Percentiles rank a stretch among this genome's conserved stretches.
phyloP scores from a whole-genome alignment of 257 asterid genomes.

The Vinca minor region DNA sequence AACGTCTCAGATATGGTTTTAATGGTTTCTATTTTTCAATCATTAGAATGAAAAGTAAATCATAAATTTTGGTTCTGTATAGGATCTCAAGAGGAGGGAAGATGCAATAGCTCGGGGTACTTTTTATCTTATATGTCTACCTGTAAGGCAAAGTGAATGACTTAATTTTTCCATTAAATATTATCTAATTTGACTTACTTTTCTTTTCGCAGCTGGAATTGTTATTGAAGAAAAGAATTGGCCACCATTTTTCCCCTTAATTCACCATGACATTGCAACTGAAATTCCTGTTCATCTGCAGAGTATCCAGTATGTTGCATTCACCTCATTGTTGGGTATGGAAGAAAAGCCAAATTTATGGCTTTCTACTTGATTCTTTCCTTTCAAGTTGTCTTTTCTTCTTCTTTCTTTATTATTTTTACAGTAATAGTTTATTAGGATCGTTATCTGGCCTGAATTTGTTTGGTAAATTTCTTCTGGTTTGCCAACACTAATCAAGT shows the following conservation, averaged over 20 bases:
- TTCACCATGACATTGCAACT: constrained; percentile 77
- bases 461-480: too few relatives aligned
- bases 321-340: constrained; percentile 72
- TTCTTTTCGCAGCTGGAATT: constrained; percentile 62
- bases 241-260: constrained; percentile 80
- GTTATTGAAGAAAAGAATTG: constrained; percentile 82
- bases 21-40: constrained; percentile 15
- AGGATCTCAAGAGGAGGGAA: constrained; percentile 87
- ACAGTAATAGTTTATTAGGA: too few relatives aligned
- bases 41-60: constrained; percentile 10
- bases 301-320: constrained; percentile 78
- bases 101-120: constrained; percentile 62
- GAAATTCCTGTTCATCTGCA: constrained; percentile 90
- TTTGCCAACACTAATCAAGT: too few relatives aligned
- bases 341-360: constrained; percentile 21
- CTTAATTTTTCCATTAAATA: constrained; percentile 1
- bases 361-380: too few relatives aligned
- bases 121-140: constrained; percentile 11
- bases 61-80: constrained; percentile 25
- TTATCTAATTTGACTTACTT: not conserved
- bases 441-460: too few relatives aligned
- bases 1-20: not conserved
- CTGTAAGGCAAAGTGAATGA: not conserved
- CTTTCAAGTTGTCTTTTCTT: too few relatives aligned
- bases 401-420: too few relatives aligned